phyloP scores from a whole-genome alignment of 176 grass and related monocot genomes.

The Ensete ventricosum region DNA sequence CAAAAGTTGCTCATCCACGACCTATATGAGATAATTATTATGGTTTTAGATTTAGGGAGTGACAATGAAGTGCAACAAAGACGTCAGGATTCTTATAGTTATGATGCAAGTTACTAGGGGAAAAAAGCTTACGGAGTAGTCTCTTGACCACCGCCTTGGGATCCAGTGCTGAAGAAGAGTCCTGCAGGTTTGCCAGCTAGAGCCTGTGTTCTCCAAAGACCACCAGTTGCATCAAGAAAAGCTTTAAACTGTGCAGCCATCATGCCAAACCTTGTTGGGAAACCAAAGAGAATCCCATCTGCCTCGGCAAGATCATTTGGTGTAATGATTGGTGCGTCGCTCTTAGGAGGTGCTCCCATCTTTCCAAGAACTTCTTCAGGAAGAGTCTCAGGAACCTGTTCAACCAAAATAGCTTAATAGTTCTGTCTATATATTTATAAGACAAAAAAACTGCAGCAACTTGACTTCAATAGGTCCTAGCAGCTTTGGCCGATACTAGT shows the following conservation, averaged over 20 bases:
- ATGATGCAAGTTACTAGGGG: not conserved
- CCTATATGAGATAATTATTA: not conserved
- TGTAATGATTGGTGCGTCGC: conserved; percentile 34
- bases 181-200: conserved; percentile 67
- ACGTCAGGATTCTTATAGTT: not conserved
- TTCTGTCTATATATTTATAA: not conserved
- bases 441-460: not conserved
- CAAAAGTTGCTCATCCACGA: no score
- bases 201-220: conserved; percentile 45
- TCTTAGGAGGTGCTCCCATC: conserved; percentile 57
- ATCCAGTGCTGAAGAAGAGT: conserved; percentile 59
- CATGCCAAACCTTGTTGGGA: conserved; percentile 73
- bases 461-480: not conserved
- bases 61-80: not conserved
- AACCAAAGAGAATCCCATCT: conserved; percentile 59
- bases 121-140: conserved; percentile 45
- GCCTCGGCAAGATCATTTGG: conserved; percentile 36
- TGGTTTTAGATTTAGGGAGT: not conserved
- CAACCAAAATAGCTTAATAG: not conserved
- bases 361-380: conserved; percentile 39
- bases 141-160: conserved; percentile 66
- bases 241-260: conserved; percentile 58
- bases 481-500: not conserved
- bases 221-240: conserved; percentile 52
- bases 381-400: conserved; percentile 65